phyloP scores from a whole-genome alignment of 2,329 filamentous ascomycete species.

The Aspergillus quadrilineatus region DNA sequence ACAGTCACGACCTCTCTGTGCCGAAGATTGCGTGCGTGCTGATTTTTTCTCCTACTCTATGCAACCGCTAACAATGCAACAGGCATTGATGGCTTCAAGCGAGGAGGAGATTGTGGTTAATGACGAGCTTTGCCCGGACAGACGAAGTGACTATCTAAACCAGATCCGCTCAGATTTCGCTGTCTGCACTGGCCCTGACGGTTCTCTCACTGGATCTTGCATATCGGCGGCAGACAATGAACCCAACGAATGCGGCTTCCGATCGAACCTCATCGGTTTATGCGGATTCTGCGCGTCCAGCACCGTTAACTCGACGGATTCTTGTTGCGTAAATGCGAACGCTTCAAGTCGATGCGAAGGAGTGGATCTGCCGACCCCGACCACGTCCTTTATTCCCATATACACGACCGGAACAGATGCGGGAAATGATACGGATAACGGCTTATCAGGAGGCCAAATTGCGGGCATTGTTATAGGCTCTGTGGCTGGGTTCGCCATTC shows the following conservation, averaged over 20 bases:
- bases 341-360: conserved; percentile 70
- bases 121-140: conserved; percentile 66
- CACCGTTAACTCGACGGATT: conserved; percentile 88
- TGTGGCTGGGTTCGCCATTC: conserved; percentile 66
- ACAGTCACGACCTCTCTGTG: conserved; percentile 75
- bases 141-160: conserved; percentile 63
- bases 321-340: conserved; percentile 83
- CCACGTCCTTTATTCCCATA: conserved; percentile 59
- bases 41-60: not conserved
- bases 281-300: conserved; percentile 84
- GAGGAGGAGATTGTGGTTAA: conserved; percentile 82
- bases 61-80: conserved; percentile 17
- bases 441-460: conserved; percentile 80
- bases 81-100: conserved; percentile 82
- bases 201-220: conserved; percentile 72
- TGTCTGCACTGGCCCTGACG: conserved; percentile 79
- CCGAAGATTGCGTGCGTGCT: conserved; percentile 74
- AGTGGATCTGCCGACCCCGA: conserved; percentile 71
- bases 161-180: conserved; percentile 91
- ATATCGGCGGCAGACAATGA: conserved; percentile 78
- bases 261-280: conserved; percentile 67
- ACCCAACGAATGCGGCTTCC: conserved; percentile 81
- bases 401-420: conserved; percentile 59
- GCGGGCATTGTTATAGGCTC: conserved; percentile 87
- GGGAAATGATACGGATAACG: conserved; percentile 36